Conservation (phyloP, 2,329 filamentous ascomycete genomes). For the Pseudogymnoascus sp. region DNA sequence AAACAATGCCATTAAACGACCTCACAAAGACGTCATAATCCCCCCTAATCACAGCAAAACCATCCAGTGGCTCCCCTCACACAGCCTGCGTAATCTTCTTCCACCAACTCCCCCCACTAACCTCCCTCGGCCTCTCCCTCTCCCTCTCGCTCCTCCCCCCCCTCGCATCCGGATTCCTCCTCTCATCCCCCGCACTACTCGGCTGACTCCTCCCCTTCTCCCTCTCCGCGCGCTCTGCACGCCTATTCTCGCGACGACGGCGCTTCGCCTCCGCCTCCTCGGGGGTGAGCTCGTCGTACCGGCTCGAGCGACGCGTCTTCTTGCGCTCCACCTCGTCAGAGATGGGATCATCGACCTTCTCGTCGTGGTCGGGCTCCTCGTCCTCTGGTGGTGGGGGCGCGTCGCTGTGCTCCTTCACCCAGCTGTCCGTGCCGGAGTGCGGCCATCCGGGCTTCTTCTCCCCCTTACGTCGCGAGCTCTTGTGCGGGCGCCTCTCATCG, state of each 20-base stretch:
- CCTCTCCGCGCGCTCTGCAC: constrained; percentile 21
- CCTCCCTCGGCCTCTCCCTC: constrained; percentile 58
- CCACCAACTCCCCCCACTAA: constrained; percentile 50
- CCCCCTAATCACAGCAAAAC: not conserved
- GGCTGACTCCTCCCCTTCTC: constrained; percentile 23
- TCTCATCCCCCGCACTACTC: constrained; percentile 25
- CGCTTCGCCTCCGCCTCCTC: constrained; percentile 23
- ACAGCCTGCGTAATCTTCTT: constrained; percentile 21
- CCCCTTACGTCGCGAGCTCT: constrained; percentile 20
- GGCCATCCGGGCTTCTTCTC: constrained; percentile 43
- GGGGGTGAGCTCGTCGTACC: constrained; percentile 20
- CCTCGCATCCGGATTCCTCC: constrained; percentile 23
- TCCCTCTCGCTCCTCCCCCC: constrained; percentile 32
- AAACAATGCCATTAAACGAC: not conserved
- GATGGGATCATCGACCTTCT: constrained; percentile 17
- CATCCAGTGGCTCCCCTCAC: not conserved
- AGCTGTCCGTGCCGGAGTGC: constrained; percentile 55
- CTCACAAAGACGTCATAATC: not conserved
- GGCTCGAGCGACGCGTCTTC: constrained; percentile 23
- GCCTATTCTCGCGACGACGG: constrained; percentile 23
- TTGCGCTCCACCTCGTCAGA: constrained; percentile 24
- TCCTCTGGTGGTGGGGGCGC: constrained; percentile 48
- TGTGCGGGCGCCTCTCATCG: constrained; percentile 20
- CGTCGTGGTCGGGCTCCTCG: constrained; percentile 15
- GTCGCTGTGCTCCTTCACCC: constrained; percentile 58